Base-by-base conservation (phyloP, 257 asterid genomes). In the Solanum lycopersicoides region DNA sequence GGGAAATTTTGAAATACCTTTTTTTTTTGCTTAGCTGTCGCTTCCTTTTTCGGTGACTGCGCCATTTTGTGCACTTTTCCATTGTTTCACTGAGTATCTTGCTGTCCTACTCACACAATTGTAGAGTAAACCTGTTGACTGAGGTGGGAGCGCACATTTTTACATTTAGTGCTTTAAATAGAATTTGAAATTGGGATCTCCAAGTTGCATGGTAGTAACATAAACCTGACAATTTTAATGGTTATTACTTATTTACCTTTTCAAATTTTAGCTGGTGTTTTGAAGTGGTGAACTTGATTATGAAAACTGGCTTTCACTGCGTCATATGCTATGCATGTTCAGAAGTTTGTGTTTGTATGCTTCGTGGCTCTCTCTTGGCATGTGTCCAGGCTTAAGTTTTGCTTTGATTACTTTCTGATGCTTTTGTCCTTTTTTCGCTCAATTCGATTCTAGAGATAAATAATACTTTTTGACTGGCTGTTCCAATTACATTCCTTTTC, bases 401-500 rank as follows among this genome's bases (percentile, higher is more conserved):
- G 12, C 35, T 50, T 50, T 50, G 44, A 30, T 50, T 50, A 10
- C 85, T 80, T 80, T 80, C 69, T 50, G 69, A 50, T 80, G 69
- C 14, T 53, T 16, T 50, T 44, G 7, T 80, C 30, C 18, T 47
- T 47, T 79, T 30, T 18, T 18, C 6, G 2, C 41, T 47, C 85
- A 30, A 30, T 45, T 16, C 15, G 1, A 50, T 80, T 32, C 44
- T 80, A 80, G 44, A 18, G 85, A 80, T 80, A 15, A 16, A 80
- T 80, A 47, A 80, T 80, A 50, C 69, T 80, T 50, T 79, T 80
- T 80, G 85, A 87, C 82, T n/a, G 74, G 84, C 28, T 86, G 79
- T 80, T 87, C 89, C 89, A 79, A 86, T 89, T 76, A 66, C 53
- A 42, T 85, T 86, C 83, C 89, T 92, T 89, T 91, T 89, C 89